These are phyloP conservation scores for Hymenoscyphus scutula DNA, from an alignment of 2,329 filamentous ascomycete genomes.

Conservation along the genomic window DNA sequence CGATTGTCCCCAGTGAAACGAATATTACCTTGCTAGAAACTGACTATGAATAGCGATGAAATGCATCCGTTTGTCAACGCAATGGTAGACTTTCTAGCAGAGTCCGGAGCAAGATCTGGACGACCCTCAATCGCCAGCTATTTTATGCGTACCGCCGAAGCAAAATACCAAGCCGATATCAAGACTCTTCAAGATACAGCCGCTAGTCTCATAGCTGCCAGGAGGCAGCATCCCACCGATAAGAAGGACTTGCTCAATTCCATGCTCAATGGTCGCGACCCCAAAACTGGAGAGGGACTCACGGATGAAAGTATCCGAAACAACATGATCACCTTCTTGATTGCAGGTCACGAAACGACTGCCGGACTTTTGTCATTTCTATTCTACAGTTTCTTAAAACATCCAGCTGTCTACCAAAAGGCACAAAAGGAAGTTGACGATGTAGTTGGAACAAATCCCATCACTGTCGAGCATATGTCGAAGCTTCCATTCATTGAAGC, in stretches of 20 bases:
- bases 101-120: conserved; percentile 50
- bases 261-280: conserved; percentile 67
- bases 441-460: conserved; percentile 47
- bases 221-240: conserved; percentile 53
- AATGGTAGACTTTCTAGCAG: conserved; percentile 63
- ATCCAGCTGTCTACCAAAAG: conserved; percentile 45
- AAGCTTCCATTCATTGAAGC: conserved; percentile 65
- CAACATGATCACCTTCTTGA: conserved; percentile 72
- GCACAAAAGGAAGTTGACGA: conserved; percentile 53
- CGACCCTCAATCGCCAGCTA: conserved; percentile 47
- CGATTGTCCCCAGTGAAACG: neutral
- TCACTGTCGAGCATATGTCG: conserved; percentile 47
- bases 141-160: conserved; percentile 44
- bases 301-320: conserved; percentile 61
- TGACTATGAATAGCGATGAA: conserved; percentile 41
- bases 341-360: conserved; percentile 67
- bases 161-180: conserved; percentile 55
- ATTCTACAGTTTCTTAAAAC: conserved; percentile 51
- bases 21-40: neutral
- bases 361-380: conserved; percentile 50
- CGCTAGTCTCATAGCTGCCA: conserved; percentile 57
- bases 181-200: conserved; percentile 53
- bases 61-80: conserved; percentile 68
- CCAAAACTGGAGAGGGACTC: conserved; percentile 64
- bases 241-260: conserved; percentile 67